These are phyloP conservation scores for Apophysomyces sp. DNA, from an alignment of 371 early-diverging fungal species.

Conservation along the genomic window DNA sequence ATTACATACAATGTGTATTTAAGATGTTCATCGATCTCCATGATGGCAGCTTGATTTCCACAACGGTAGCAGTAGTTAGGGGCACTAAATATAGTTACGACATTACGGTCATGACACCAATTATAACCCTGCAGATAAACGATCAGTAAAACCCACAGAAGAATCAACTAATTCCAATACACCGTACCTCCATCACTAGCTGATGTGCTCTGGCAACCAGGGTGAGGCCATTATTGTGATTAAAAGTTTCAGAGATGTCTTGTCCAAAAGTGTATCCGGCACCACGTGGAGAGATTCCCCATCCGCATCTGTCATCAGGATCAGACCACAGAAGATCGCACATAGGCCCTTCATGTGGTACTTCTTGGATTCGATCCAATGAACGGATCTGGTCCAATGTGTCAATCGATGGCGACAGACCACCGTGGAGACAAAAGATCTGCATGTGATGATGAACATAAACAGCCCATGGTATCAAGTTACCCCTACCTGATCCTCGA, in stretches of 20 bases:
- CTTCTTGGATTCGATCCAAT: constrained; percentile 97
- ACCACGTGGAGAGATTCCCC: constrained; percentile 98
- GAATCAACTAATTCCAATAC: background rate
- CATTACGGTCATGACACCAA: constrained; percentile 97
- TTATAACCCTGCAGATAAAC: constrained; percentile 84
- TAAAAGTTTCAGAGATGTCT: constrained; percentile 96
- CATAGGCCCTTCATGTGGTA: constrained; percentile 99
- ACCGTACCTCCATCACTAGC: constrained; percentile 73
- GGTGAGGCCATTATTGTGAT: constrained; percentile 93
- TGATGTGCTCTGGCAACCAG: constrained; percentile 98
- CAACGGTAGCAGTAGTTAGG: constrained; percentile 99
- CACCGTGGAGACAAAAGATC: constrained; percentile 99
- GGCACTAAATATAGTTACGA: constrained; percentile 99
- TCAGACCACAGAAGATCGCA: constrained; percentile 99
- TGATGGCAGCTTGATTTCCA: constrained; percentile 98
- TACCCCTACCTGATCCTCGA: constrained; percentile 43
- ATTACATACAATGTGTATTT: constrained; percentile 90
- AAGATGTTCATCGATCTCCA: constrained; percentile 93
- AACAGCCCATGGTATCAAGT: background rate
- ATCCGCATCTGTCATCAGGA: constrained; percentile 97
- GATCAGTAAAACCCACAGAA: background rate
- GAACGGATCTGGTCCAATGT: constrained; percentile 98
- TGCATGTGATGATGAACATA: constrained; percentile 1
- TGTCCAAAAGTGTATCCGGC: constrained; percentile 99
- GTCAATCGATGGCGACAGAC: constrained; percentile 96